Percentiles rank a stretch among this genome's conserved stretches.
phyloP scores from a whole-genome alignment of 176 grass and related monocot genomes.

The Miscanthus lutarioriparius region DNA sequence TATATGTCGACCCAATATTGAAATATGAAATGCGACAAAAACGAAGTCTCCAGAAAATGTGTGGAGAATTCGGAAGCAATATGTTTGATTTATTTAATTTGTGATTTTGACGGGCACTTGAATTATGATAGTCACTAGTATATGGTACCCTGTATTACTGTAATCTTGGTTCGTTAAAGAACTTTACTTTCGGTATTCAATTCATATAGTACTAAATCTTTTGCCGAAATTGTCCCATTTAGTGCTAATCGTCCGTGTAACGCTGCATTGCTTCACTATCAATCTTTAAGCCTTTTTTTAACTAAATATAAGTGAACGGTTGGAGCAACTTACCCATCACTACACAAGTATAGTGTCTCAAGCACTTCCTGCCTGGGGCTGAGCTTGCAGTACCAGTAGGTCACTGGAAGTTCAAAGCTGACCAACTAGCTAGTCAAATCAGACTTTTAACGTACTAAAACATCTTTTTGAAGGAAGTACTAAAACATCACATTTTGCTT shows the following conservation, averaged over 20 bases:
- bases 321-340: constrained; percentile 41
- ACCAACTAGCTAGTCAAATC: neutral
- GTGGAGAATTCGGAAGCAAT: neutral
- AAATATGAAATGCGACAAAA: neutral
- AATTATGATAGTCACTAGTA: neutral
- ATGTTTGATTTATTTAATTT: no score
- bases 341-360: constrained; percentile 22
- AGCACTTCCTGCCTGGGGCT: constrained; percentile 6
- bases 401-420: neutral
- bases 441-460: neutral
- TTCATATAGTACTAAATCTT: neutral
- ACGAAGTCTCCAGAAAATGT: neutral
- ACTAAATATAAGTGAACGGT: constrained; percentile 17
- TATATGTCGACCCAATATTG: neutral
- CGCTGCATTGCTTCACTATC: constrained; percentile 15
- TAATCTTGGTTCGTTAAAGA: constrained; percentile 9
- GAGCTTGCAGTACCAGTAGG: constrained; percentile 1
- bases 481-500: neutral
- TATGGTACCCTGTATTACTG: neutral
- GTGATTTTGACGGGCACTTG: no score
- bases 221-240: neutral
- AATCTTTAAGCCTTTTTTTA: constrained; percentile 25
- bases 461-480: neutral
- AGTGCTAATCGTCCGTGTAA: constrained; percentile 35
- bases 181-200: constrained; percentile 27